Evolutionary conservation across 2,329 filamentous ascomycete genomes (phyloP).

Genomic region (Pleurostoma richardsiae): DNA sequence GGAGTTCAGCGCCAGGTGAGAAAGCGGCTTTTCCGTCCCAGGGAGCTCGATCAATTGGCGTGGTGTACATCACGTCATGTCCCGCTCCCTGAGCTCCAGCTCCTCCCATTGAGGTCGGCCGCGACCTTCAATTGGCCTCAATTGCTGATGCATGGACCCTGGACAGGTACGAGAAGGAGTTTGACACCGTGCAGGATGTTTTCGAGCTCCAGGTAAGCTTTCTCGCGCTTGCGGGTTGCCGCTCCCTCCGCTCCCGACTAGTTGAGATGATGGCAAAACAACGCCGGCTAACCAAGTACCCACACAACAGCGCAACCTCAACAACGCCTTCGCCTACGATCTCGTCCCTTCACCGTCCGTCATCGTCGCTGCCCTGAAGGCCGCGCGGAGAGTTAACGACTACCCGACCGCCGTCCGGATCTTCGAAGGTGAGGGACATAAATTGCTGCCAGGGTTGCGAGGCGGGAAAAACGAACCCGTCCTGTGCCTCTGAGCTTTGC

Average conservation of each 20-base stretch:
- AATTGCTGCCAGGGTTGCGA: not conserved
- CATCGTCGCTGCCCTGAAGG: constrained; percentile 84
- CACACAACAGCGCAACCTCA: constrained; percentile 66
- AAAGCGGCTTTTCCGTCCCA: constrained; percentile 13
- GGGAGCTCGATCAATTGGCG: not conserved
- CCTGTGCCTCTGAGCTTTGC: no score
- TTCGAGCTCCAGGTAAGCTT: constrained; percentile 94
- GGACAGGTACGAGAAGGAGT: constrained; percentile 97
- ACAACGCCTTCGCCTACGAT: constrained; percentile 99
- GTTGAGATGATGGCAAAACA: no score
- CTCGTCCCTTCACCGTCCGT: constrained; percentile 92
- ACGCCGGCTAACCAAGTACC: constrained; percentile 8
- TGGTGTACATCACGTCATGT: no score
- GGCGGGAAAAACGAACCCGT: not conserved
- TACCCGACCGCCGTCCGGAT: constrained; percentile 96
- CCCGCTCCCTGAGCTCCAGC: not conserved
- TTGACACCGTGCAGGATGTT: constrained; percentile 94
- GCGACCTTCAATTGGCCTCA: constrained; percentile 7
- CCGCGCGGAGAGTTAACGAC: constrained; percentile 95
- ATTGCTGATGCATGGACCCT: constrained; percentile 29
- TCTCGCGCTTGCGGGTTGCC: constrained; percentile 3
- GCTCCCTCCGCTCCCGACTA: not conserved
- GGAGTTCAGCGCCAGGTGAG: constrained; percentile 96
- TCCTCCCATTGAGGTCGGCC: not conserved
- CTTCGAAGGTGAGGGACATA: constrained; percentile 76